A percentile compares a stretch with the other conserved stretches of the same genome.
phyloP scores from a whole-genome alignment of 441 rosid genomes.

The Erodium texanum region DNA sequence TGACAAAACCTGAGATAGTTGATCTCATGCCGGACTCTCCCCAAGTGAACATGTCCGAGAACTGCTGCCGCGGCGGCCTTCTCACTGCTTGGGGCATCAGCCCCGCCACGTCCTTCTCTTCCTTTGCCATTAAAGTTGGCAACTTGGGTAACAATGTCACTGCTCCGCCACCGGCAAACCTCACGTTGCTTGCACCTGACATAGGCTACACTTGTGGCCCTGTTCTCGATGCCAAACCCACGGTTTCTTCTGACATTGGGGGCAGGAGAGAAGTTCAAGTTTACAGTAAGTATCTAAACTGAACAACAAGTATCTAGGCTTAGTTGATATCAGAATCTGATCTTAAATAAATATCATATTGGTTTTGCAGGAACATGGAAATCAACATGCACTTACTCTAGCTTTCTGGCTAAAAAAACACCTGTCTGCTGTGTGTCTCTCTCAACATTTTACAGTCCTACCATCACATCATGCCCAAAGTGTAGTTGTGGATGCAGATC shows the following conservation, averaged over 20 bases:
- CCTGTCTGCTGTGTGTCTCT: constrained; percentile 50
- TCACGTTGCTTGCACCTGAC: constrained; percentile 43
- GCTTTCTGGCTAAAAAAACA: constrained; percentile 38
- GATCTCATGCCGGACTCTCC: constrained; percentile 33
- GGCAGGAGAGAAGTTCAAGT: constrained; percentile 47
- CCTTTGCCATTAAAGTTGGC: constrained; percentile 39
- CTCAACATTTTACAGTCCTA: constrained; percentile 46
- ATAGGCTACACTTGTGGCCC: constrained; percentile 50
- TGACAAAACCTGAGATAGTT: constrained; percentile 31
- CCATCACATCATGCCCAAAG: constrained; percentile 41
- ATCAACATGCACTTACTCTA: constrained; percentile 50
- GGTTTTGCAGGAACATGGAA: constrained; percentile 64
- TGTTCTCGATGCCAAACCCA: constrained; percentile 30
- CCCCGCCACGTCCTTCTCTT: constrained; percentile 39
- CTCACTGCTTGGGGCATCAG: constrained; percentile 44
- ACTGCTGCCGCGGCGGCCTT: constrained; percentile 41
- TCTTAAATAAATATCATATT: too few species aligned
- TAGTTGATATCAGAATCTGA: too few species aligned
- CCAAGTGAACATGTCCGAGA: constrained; percentile 23
- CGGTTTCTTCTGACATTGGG: constrained; percentile 31
- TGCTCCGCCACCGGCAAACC: constrained; percentile 30
- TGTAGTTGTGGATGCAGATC: constrained; percentile 68
- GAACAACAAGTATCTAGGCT: too few species aligned
- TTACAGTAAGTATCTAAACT: constrained; percentile 36
- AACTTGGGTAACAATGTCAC: constrained; percentile 25